Evolutionary conservation across 768 basidiomycete genomes (phyloP).

Genomic region (Termitomyces sp.): DNA sequence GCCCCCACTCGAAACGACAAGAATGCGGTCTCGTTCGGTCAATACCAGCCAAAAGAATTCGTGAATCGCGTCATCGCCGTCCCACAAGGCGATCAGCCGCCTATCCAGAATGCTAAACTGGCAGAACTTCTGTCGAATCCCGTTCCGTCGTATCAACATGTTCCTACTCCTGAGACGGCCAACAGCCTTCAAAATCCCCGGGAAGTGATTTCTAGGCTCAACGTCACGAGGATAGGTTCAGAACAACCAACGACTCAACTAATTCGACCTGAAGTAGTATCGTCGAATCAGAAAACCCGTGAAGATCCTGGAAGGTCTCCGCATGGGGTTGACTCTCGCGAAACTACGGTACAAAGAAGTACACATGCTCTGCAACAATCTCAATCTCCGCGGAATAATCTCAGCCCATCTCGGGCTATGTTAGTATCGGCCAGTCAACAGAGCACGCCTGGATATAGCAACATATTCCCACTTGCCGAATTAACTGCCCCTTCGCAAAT

Average conservation of each 20-base stretch:
- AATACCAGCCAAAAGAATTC: not conserved
- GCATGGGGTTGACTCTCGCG: not conserved
- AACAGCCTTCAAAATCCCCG: not conserved
- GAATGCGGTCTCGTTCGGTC: not conserved
- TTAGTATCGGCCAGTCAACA: not conserved
- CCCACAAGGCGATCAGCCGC: slow-evolving; percentile 9
- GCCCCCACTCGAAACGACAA: not conserved
- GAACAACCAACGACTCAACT: not conserved
- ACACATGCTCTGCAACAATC: not conserved
- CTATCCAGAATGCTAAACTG: slow-evolving; percentile 26
- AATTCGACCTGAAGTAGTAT: not conserved
- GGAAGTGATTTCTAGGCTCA: not conserved
- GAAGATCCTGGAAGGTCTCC: not conserved
- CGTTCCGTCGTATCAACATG: not conserved
- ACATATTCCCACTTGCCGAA: not conserved
- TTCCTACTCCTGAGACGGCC: not conserved
- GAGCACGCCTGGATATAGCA: not conserved
- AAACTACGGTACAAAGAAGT: not conserved
- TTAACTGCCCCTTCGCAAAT: not conserved
- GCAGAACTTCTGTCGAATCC: slow-evolving; percentile 29
- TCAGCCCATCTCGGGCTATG: not conserved
- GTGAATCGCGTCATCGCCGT: not conserved
- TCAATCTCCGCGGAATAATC: not conserved
- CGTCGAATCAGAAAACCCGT: not conserved
- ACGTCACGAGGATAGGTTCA: not conserved